A percentile compares a stretch with the other conserved stretches of the same genome.
These are phyloP conservation scores for Ophiostoma quercus DNA, from an alignment of 2,329 filamentous ascomycete species.

Conservation along the genomic window DNA sequence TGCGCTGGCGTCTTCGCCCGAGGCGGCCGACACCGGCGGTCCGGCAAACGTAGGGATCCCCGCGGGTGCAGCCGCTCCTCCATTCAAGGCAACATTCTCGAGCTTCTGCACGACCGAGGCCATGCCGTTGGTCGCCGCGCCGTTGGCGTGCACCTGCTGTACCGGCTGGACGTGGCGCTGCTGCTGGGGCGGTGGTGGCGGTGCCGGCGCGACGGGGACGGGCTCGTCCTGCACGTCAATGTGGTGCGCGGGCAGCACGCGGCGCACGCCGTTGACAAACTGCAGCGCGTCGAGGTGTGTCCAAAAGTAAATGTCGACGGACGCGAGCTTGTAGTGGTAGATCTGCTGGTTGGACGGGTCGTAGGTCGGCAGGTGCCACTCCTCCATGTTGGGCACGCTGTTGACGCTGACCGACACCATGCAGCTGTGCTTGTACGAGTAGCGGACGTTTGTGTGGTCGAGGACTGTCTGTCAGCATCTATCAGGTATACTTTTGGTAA, in stretches of 20 bases:
- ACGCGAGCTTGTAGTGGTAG: slow-evolving; percentile 73
- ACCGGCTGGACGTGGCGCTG: slow-evolving; percentile 31
- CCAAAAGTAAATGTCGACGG: slow-evolving; percentile 75
- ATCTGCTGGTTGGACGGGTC: slow-evolving; percentile 69
- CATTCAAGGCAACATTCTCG: slow-evolving; percentile 61
- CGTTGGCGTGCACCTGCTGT: slow-evolving; percentile 13
- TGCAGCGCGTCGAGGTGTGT: slow-evolving; percentile 64
- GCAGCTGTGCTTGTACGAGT: slow-evolving; percentile 69
- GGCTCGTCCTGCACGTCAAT: slow-evolving; percentile 63
- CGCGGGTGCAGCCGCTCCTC: slow-evolving; percentile 35
- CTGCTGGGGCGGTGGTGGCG: slow-evolving; percentile 26
- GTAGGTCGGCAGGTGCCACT: slow-evolving; percentile 72
- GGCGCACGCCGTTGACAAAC: slow-evolving; percentile 63
- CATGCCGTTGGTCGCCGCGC: slow-evolving; percentile 42
- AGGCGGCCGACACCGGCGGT: slow-evolving; percentile 33
- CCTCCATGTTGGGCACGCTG: slow-evolving; percentile 45
- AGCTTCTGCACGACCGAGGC: slow-evolving; percentile 69
- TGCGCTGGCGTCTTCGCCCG: slow-evolving; percentile 1
- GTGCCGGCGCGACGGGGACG: slow-evolving; percentile 38
- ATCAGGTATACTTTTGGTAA: background rate
- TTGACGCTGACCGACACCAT: slow-evolving; percentile 64
- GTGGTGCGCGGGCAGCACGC: slow-evolving; percentile 57
- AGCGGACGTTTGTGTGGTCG: slow-evolving; percentile 59
- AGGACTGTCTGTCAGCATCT: slow-evolving; percentile 47
- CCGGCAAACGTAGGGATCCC: slow-evolving; percentile 38